Evolutionary conservation across 2,329 filamentous ascomycete genomes (phyloP), one percentile per base, ranked within the genome.

Genomic region (Sporothrix curviconia): DNA sequence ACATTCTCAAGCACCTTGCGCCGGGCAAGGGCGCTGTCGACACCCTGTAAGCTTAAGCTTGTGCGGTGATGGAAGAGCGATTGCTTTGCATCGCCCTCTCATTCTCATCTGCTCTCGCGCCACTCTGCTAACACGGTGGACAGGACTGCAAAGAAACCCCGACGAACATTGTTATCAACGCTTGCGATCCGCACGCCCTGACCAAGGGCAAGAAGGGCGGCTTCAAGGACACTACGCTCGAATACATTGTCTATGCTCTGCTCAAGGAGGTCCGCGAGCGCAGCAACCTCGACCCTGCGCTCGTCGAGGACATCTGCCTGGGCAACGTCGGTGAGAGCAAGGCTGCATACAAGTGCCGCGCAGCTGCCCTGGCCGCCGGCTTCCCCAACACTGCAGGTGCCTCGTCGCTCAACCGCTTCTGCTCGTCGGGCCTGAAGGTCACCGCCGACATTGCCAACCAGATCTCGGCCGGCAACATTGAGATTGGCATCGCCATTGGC

Each of bases 91-190:
- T 17, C 44, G 40, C 30, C 9, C 9, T 39, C 12, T 11, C 25
- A 5, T 32, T 12, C 25, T 30, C 43, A 4, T 46, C 24, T 4
- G 24, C 2, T 19, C 34, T 40, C 7, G 24, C 19, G 30, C 28
- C 15, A 3, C 32, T 37, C 12, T 12, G 9, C 53, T 24, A 47
- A 52, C 32, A 61, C 67, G 19, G 2, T 60, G 58, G 59, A 58
- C 66, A 96, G 91, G 69, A 91, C 89, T 58, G 85, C 89, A 66
- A 92, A 97, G 79, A 95, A n/a, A 95, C 73, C 84, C 92, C 65
- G 92, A 97, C 71, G 94, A n/a, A 99, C 77, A 81, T 99, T 56
- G 94, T 99, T 70, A 96, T 97, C 69, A 99, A n/a, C 94, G 7
- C 83, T 95, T 59, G 92, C 92, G 28, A 78, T 92, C 67, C 89